Conservation (phyloP, 2,329 filamentous ascomycete species). For the Colletotrichum godetiae region DNA sequence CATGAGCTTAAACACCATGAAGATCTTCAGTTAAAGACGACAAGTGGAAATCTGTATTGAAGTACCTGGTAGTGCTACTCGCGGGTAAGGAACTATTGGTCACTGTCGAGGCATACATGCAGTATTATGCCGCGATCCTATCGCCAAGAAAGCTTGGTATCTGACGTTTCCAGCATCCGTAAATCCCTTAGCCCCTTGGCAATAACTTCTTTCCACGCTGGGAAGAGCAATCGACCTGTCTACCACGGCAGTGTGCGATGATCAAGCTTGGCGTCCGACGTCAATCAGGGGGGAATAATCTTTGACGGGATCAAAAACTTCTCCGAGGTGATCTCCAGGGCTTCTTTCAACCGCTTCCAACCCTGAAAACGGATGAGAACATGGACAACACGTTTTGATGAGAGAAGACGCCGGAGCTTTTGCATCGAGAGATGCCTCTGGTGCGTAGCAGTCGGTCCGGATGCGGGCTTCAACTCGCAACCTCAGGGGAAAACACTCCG, state of each 20-base stretch:
- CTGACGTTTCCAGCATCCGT: not conserved
- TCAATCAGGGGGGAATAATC: not conserved
- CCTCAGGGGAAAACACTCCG: not conserved
- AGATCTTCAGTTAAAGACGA: not conserved
- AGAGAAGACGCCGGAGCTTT: not conserved
- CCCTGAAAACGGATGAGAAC: not conserved
- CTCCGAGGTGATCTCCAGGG: not conserved
- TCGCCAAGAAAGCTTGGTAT: not conserved
- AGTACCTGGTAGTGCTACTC: not conserved
- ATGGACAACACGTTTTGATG: not conserved
- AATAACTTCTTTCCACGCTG: not conserved
- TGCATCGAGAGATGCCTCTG: not conserved
- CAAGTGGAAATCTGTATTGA: not conserved
- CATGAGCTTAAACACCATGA: not conserved
- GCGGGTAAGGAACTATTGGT: not conserved
- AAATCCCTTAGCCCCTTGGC: not conserved
- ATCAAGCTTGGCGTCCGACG: not conserved
- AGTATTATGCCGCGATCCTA: not conserved
- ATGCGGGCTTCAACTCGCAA: not conserved
- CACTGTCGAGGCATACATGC: not conserved
- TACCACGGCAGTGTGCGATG: not conserved
- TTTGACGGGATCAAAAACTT: not conserved
- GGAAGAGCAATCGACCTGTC: not conserved
- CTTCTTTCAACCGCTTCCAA: not conserved
- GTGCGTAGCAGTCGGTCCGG: not conserved